phyloP scores from a whole-genome alignment of 176 grass and related monocot genomes.

The Oryza punctata region DNA sequence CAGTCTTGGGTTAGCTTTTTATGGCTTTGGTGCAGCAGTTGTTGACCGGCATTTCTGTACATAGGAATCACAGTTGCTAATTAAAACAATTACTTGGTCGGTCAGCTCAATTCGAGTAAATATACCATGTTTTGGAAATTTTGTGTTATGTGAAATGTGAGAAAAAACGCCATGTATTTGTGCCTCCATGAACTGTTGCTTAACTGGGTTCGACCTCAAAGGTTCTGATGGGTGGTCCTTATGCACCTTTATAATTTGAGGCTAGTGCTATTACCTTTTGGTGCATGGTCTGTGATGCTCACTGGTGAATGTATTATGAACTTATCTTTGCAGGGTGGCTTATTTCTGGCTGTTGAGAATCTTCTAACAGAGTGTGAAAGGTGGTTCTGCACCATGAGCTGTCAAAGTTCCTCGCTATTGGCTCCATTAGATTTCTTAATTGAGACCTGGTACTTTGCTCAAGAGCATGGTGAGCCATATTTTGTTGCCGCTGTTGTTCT shows the following conservation, averaged over 20 bases:
- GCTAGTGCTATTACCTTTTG: background rate
- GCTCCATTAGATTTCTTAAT: slow-evolving; percentile 39
- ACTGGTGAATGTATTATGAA: background rate
- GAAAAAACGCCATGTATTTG: background rate
- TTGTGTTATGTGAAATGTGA: background rate
- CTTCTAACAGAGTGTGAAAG: slow-evolving; percentile 57
- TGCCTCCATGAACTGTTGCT: background rate
- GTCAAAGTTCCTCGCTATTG: background rate
- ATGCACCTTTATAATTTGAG: background rate
- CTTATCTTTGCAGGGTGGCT: slow-evolving; percentile 48
- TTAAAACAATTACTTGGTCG: background rate
- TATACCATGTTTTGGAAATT: background rate
- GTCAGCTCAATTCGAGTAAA: background rate
- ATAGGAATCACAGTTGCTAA: background rate
- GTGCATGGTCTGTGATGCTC: background rate
- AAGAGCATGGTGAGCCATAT: slow-evolving; percentile 40
- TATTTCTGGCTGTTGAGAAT: slow-evolving; percentile 64
- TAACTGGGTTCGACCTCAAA: background rate
- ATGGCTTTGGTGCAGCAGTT: background rate
- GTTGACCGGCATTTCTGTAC: background rate
- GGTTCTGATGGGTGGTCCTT: background rate
- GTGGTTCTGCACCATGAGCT: slow-evolving; percentile 47
- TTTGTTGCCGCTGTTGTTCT: background rate
- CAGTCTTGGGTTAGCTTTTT: background rate
- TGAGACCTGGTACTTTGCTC: slow-evolving; percentile 42